Conservation (phyloP, 2,329 filamentous ascomycete genomes). For the Apiospora aurea region DNA sequence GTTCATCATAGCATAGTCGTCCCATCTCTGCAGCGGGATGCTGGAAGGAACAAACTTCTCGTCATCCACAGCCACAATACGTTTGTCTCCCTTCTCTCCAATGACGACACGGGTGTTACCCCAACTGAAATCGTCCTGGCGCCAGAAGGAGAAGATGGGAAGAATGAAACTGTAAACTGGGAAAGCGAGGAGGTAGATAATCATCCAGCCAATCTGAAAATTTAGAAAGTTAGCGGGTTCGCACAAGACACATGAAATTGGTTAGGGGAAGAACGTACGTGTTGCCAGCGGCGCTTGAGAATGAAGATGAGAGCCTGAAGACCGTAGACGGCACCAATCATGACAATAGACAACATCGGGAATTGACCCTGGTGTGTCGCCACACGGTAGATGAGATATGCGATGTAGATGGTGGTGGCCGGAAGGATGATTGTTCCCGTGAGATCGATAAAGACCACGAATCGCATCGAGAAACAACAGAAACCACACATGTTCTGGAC, state of each 20-base stretch:
- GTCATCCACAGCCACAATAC: slow-evolving; percentile 85
- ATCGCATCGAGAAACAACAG: slow-evolving; percentile 98
- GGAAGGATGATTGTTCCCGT: slow-evolving; percentile 92
- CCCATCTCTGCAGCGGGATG: slow-evolving; percentile 95
- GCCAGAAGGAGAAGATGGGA: slow-evolving; percentile 98
- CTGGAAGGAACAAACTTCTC: slow-evolving; percentile 90
- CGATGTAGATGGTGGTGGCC: slow-evolving; percentile 85
- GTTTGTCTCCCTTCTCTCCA: slow-evolving; percentile 89
- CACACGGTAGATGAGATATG: slow-evolving; percentile 83
- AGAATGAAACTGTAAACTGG: slow-evolving; percentile 92
- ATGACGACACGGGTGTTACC: slow-evolving; percentile 98
- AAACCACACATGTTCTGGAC: slow-evolving; percentile 96
- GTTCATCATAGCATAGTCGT: slow-evolving; percentile 89
- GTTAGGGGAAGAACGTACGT: not conserved
- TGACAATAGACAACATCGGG: slow-evolving; percentile 85
- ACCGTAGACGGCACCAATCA: slow-evolving; percentile 92
- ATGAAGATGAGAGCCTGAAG: slow-evolving; percentile 97
- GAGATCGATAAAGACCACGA: slow-evolving; percentile 93
- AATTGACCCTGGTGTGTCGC: slow-evolving; percentile 75
- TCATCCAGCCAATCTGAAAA: slow-evolving; percentile 96
- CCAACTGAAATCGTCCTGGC: slow-evolving; percentile 98
- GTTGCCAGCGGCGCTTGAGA: slow-evolving; percentile 93
- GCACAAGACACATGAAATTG: not conserved
- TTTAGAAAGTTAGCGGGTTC: not conserved
- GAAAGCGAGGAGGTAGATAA: slow-evolving; percentile 96